These are phyloP conservation scores for Grosmannia penicillata DNA, from an alignment of 2,329 filamentous ascomycete genomes.

Conservation along the genomic window DNA sequence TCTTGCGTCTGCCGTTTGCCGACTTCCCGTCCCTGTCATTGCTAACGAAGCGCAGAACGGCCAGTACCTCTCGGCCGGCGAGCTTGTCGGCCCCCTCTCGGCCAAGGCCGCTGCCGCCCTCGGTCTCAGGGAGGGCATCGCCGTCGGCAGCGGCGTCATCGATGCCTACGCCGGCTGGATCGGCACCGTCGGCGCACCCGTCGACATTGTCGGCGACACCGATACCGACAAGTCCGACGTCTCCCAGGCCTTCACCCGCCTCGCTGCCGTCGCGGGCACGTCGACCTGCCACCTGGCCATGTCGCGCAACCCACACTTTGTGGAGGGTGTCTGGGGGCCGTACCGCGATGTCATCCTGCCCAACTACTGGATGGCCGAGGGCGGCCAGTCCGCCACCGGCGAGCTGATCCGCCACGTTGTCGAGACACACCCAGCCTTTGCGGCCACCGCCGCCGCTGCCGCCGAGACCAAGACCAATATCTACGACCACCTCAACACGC, in stretches of 20 bases:
- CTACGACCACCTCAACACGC: conserved; percentile 87
- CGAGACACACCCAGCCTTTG: conserved; percentile 85
- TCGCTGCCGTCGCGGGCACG: conserved; percentile 89
- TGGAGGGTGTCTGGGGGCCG: conserved; percentile 90
- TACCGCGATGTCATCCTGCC: conserved; percentile 90
- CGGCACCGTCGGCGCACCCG: conserved; percentile 94
- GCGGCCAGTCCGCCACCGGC: conserved; percentile 89
- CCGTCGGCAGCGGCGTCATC: conserved; percentile 91
- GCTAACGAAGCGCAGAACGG: conserved; percentile 51
- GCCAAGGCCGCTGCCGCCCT: conserved; percentile 72
- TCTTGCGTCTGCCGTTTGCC: conserved; percentile 13
- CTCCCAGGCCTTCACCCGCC: conserved; percentile 80
- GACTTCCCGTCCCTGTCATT: neutral
- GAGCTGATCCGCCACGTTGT: conserved; percentile 89
- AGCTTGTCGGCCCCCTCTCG: conserved; percentile 73
- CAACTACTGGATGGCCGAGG: conserved; percentile 91
- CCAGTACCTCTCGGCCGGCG: conserved; percentile 78
- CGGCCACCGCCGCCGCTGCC: conserved; percentile 55
- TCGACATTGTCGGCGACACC: conserved; percentile 55
- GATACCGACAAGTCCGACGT: conserved; percentile 60
- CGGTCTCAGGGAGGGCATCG: conserved; percentile 73
- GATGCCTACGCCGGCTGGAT: conserved; percentile 99
- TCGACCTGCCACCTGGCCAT: conserved; percentile 96
- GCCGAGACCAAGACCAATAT: conserved; percentile 76
- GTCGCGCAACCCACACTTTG: conserved; percentile 85